Conservation (phyloP, 202 grass and related monocot genomes). For the Tripidium arundinaceum region DNA sequence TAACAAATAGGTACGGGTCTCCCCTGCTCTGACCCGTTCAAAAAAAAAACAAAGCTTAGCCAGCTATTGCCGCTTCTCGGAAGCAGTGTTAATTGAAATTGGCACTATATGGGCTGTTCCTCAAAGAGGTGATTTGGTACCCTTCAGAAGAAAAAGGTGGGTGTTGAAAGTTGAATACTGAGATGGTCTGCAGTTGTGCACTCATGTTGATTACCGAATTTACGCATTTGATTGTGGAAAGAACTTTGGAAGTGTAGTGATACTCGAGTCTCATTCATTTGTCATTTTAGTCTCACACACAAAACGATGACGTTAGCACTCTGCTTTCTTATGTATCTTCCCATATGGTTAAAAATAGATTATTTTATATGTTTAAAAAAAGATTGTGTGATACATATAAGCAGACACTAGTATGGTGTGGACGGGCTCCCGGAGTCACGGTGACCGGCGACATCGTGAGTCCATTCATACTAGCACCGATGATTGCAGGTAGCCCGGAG, state of each 20-base stretch:
- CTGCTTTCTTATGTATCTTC: not conserved
- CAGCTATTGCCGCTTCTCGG: too few relatives aligned
- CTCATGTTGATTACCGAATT: not conserved
- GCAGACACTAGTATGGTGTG: too few relatives aligned
- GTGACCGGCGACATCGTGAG: not conserved
- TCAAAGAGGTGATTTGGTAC: not conserved
- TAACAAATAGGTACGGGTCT: too few relatives aligned
- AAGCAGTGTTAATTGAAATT: too few relatives aligned
- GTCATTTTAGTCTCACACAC: not conserved
- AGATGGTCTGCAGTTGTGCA: too few relatives aligned
- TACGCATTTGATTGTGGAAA: not conserved
- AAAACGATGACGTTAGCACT: not conserved
- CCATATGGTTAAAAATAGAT: not conserved
- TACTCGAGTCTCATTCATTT: too few relatives aligned
- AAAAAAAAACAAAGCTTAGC: too few relatives aligned
- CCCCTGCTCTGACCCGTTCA: too few relatives aligned
- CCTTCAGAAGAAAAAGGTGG: not conserved
- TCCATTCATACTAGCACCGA: not conserved
- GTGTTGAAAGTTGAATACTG: too few relatives aligned
- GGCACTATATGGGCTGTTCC: not conserved
- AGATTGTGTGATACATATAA: not conserved
- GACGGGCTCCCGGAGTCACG: too few relatives aligned
- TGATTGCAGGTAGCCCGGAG: not conserved
- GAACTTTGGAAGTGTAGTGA: too few relatives aligned
- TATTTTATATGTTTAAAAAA: not conserved